Evolutionary conservation across 139 green algal species (phyloP).

Genomic region (Ettlia oleoabundans): DNA sequence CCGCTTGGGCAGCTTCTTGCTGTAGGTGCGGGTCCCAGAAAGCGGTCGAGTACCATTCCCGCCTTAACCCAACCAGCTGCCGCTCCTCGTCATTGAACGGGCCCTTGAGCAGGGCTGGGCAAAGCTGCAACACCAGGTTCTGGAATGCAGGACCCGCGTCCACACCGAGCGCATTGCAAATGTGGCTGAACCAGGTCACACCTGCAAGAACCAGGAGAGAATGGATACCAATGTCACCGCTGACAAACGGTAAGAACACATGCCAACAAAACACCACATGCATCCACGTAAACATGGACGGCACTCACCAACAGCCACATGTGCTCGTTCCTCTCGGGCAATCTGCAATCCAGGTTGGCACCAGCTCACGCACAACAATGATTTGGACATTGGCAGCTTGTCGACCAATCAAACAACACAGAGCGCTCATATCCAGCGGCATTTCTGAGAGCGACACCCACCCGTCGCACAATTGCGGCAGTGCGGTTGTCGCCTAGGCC

Average conservation of each 20-base stretch:
- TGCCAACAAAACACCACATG: no score
- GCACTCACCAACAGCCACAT: conserved; percentile 73
- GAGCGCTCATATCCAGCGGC: no score
- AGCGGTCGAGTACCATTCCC: conserved; percentile 24
- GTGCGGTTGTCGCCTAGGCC: conserved; percentile 70
- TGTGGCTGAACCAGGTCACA: conserved; percentile 72
- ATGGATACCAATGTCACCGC: no score
- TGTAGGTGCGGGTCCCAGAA: conserved; percentile 13
- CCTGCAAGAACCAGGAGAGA: conserved; percentile 44
- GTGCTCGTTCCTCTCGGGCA: conserved; percentile 74
- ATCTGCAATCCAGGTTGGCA: conserved; percentile 18
- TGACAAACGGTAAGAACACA: background rate
- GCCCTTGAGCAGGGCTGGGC: conserved; percentile 63
- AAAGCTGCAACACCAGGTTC: conserved; percentile 51
- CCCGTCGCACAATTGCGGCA: conserved; percentile 38
- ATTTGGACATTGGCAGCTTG: no score
- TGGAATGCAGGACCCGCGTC: conserved; percentile 46
- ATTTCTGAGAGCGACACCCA: background rate
- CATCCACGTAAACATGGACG: background rate
- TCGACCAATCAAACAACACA: no score
- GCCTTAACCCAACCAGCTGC: conserved; percentile 52
- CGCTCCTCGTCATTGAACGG: conserved; percentile 54
- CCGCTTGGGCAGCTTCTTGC: background rate
- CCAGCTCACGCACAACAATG: no score
- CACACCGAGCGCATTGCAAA: conserved; percentile 56